Conservation (phyloP, 2,329 filamentous ascomycete genomes). For the Westerdykella aurantiaca region DNA sequence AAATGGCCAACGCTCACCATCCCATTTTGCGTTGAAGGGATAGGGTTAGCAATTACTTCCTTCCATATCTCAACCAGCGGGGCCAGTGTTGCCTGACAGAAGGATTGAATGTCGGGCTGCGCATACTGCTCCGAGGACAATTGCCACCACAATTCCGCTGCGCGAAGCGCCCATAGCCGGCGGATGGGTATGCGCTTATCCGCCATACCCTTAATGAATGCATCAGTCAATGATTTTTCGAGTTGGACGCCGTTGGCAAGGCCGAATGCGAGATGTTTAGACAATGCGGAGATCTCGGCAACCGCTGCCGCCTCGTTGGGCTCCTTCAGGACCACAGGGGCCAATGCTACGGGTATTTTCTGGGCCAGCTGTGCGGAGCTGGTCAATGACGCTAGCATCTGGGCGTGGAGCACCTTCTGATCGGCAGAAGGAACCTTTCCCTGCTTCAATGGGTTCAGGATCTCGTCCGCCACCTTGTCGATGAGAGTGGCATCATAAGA, state of each 20-base stretch:
- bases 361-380: conserved; percentile 57
- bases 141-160: conserved; percentile 64
- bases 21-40: conserved; percentile 73
- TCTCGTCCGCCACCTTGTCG: conserved; percentile 67
- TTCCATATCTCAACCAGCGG: conserved; percentile 65
- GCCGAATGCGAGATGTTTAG: conserved; percentile 58
- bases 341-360: conserved; percentile 62
- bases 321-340: conserved; percentile 70
- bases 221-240: conserved; percentile 62
- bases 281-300: conserved; percentile 67
- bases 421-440: conserved; percentile 81
- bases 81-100: conserved; percentile 48
- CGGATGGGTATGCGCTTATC: conserved; percentile 79
- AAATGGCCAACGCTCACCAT: conserved; percentile 76
- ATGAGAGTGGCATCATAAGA: conserved; percentile 56
- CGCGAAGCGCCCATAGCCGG: conserved; percentile 71
- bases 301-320: conserved; percentile 77
- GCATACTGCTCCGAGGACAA: conserved; percentile 46
- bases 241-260: conserved; percentile 57
- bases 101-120: conserved; percentile 41
- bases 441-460: conserved; percentile 71
- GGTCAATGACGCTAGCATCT: conserved; percentile 60
- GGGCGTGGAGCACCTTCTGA: conserved; percentile 74
- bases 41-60: conserved; percentile 72
- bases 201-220: conserved; percentile 70